Evolutionary conservation across 2,329 filamentous ascomycete species (phyloP).

Genomic region (Colletotrichum spinosum): DNA sequence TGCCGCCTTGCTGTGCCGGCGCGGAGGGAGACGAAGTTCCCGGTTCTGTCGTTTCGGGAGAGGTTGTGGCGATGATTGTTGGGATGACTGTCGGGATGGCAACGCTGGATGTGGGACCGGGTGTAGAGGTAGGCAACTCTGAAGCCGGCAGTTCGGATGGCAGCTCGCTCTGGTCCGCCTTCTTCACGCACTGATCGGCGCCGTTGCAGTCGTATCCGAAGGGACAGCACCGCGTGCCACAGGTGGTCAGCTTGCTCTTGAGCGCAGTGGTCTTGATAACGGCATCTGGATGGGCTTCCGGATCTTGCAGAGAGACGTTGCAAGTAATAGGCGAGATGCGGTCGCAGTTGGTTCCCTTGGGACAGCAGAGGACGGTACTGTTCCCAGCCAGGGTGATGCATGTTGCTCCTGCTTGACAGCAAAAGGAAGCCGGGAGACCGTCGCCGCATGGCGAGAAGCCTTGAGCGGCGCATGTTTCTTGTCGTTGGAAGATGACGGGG

Average conservation of each 20-base stretch:
- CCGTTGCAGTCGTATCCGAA: conserved; percentile 75
- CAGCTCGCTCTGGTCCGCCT: conserved; percentile 61
- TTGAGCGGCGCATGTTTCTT: conserved; percentile 63
- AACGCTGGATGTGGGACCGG: conserved; percentile 37
- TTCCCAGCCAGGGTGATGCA: conserved; percentile 73
- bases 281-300: conserved; percentile 64
- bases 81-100: conserved; percentile 39
- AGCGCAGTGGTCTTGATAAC: conserved; percentile 76
- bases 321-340: conserved; percentile 74
- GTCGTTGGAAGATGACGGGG: conserved; percentile 54
- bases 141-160: conserved; percentile 40
- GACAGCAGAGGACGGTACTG: conserved; percentile 79
- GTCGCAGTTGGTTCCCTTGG: conserved; percentile 66
- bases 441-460: conserved; percentile 64
- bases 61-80: conserved; percentile 41
- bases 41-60: conserved; percentile 17
- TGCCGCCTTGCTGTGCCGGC: conserved; percentile 33
- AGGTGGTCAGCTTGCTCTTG: conserved; percentile 65
- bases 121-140: conserved; percentile 40
- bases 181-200: conserved; percentile 60
- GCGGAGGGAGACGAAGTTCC: conserved; percentile 36
- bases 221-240: conserved; percentile 74
- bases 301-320: conserved; percentile 71
- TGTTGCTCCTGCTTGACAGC: conserved; percentile 65
- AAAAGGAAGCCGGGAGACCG: conserved; percentile 73